Evolutionary conservation across 2,329 filamentous ascomycete species (phyloP).

Genomic region (Xylaria sp.): DNA sequence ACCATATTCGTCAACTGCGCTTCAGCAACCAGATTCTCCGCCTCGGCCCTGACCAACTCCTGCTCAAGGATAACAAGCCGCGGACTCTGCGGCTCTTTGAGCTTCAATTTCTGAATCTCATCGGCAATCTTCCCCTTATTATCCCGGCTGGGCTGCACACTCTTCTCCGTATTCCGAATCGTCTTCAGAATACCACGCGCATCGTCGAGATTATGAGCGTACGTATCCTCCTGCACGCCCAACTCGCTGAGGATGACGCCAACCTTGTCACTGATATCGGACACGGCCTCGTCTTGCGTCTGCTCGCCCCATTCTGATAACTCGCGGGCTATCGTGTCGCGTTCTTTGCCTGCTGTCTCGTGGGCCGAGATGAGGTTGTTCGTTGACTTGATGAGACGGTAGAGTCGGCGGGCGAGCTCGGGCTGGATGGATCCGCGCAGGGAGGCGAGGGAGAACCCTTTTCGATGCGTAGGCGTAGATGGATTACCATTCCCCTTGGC

Average conservation of each 20-base stretch:
- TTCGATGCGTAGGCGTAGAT: constrained; percentile 42
- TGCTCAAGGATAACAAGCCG: constrained; percentile 84
- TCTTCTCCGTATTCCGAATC: constrained; percentile 92
- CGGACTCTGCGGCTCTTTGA: constrained; percentile 82
- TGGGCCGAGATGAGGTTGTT: constrained; percentile 83
- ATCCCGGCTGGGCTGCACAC: constrained; percentile 87
- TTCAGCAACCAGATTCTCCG: constrained; percentile 91
- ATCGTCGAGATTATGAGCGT: constrained; percentile 82
- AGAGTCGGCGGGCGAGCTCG: constrained; percentile 82
- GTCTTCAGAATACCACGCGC: constrained; percentile 77
- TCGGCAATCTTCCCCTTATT: constrained; percentile 82
- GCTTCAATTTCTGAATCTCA: constrained; percentile 86
- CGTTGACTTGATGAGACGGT: constrained; percentile 89
- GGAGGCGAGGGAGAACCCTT: constrained; percentile 79
- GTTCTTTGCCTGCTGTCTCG: constrained; percentile 79
- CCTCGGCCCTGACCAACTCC: constrained; percentile 92
- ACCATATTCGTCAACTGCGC: constrained; percentile 94
- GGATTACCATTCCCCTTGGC: constrained; percentile 35
- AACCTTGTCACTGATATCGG: constrained; percentile 90
- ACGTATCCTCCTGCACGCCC: constrained; percentile 86
- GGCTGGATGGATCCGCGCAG: constrained; percentile 81
- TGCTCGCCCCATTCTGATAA: constrained; percentile 95
- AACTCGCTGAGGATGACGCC: constrained; percentile 89
- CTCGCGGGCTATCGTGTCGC: constrained; percentile 77
- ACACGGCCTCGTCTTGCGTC: constrained; percentile 79